Conservation (phyloP, 176 grass and related monocot species). For the Ensete glaucum region DNA sequence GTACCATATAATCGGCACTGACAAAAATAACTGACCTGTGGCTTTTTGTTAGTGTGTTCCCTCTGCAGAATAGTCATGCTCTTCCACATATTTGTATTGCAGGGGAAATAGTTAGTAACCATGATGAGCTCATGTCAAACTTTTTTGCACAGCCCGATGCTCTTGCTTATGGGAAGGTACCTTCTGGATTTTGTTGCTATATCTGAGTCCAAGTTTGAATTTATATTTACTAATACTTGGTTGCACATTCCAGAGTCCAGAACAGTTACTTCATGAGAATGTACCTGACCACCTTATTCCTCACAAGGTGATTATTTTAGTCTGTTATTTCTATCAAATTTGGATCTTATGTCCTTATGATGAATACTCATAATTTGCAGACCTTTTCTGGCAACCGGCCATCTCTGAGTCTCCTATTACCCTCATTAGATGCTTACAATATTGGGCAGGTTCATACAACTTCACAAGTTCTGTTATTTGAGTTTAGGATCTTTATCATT, state of each 20-base stretch:
- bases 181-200: slow-evolving; percentile 9
- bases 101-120: slow-evolving; percentile 91
- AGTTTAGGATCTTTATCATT: slow-evolving; percentile 5
- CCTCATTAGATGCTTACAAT: slow-evolving; percentile 67
- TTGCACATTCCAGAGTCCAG: slow-evolving; percentile 51
- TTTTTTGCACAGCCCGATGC: slow-evolving; percentile 99
- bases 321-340: not conserved
- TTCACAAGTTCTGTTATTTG: not conserved
- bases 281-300: slow-evolving; percentile 70
- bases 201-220: no score
- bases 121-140: slow-evolving; percentile 98
- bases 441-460: slow-evolving; percentile 59
- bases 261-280: slow-evolving; percentile 61
- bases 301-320: slow-evolving; percentile 58
- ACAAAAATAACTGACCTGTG: not conserved
- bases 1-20: not conserved
- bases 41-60: not conserved
- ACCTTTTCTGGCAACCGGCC: slow-evolving; percentile 81
- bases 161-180: slow-evolving; percentile 97
- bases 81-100: slow-evolving; percentile 18
- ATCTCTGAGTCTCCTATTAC: slow-evolving; percentile 76
- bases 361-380: slow-evolving; percentile 26
- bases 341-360: slow-evolving; percentile 12
- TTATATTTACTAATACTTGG: not conserved
- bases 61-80: not conserved